Evolutionary conservation across 1,139 yeast species (phyloP), one percentile per base, ranked within the genome.

Genomic region (Diutina pseudorugosa): DNA sequence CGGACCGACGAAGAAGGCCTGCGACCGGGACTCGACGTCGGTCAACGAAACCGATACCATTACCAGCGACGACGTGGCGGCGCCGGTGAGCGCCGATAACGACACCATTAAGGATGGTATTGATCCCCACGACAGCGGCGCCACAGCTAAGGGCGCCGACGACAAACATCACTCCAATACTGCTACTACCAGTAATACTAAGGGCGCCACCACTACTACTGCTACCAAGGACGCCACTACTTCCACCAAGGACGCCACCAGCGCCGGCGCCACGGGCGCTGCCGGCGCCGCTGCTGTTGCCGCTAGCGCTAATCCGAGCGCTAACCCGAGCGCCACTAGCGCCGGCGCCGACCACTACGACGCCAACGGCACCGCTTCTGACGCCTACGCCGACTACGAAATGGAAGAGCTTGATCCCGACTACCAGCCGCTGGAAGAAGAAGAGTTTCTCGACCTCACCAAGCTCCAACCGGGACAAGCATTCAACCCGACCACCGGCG

Each of bases 401-500:
- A 30, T 9, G 43, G 45, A 30, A 6, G 55, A 53, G 27, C 47
- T 18, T 14, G 21, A 45, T 14, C 62, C 59, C 44, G 58, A 60
- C 16, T 66, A 61, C 48, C 68, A 64, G 21, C 73, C 68, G 33
- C 66, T 67, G 19, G 65, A 65, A 49, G 42, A 27, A n/a, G 43
- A 48, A 2, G 51, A 41, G 20, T 14, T 40, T 43, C 57, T 82
- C 41, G 89, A 83, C 63, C 66, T 84, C 60, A 73, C 82, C 3
- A 75, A 74, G 60, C 69, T 85, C 52, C 90, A 84, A 66, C 83
- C 82, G 33, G 91, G 85, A 47, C 94, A 85, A 64, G 76, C 64
- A 69, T 77, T 64, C 74, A 83, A 59, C 65, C 79, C 62, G 62
- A 74, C 69, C 55, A 70, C 85, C 4, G 89, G 86, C 4, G 79